Percentiles rank a stretch among this genome's conserved stretches.
Evolutionary conservation across 176 grass and related monocot genomes (phyloP).

Genomic region (Lolium perenne): DNA sequence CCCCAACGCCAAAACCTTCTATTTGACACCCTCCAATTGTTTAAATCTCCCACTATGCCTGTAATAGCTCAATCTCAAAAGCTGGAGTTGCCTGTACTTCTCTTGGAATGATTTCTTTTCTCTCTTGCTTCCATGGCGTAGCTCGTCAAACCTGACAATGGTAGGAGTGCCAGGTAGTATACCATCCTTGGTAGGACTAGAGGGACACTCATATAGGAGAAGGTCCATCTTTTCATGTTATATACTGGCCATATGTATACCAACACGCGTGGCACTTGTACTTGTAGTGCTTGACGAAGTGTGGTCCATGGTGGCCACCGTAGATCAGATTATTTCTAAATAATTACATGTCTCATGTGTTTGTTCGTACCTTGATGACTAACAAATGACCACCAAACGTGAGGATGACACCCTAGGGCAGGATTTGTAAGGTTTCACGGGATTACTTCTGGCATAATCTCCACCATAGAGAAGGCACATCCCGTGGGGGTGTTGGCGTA

Average conservation of each 20-base stretch:
- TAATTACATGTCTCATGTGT: background rate
- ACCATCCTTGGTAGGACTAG: background rate
- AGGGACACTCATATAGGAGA: background rate
- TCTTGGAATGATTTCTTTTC: background rate
- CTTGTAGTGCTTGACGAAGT: background rate
- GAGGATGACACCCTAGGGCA: background rate
- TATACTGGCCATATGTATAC: conserved; percentile 12
- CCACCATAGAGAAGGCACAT: background rate
- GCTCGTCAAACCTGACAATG: background rate
- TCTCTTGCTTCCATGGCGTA: background rate
- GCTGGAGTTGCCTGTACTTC: background rate
- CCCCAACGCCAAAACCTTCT: background rate
- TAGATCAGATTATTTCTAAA: background rate
- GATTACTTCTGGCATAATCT: background rate
- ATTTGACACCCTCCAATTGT: background rate
- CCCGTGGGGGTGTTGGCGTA: background rate
- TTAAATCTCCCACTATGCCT: background rate
- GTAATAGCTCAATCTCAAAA: background rate
- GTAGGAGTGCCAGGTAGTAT: conserved; percentile 2
- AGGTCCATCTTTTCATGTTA: background rate
- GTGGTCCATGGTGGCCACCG: background rate
- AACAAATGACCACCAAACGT: background rate
- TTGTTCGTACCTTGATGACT: background rate
- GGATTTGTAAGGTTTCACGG: background rate
- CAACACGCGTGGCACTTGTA: background rate